Evolutionary conservation across 768 basidiomycete species (phyloP).

Genomic region (Rhizopogon salebrosus): DNA sequence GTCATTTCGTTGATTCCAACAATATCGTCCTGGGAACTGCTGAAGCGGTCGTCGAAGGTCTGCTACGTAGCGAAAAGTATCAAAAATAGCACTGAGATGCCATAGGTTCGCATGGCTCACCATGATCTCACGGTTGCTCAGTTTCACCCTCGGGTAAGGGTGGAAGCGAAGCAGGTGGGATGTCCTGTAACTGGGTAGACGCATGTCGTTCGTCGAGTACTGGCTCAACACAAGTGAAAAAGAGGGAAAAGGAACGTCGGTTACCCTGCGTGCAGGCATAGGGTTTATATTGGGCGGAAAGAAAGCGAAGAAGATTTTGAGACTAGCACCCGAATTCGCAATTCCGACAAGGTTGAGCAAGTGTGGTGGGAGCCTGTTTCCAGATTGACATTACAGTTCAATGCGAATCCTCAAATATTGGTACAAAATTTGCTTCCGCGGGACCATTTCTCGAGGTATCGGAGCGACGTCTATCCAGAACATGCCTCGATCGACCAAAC

Average conservation of each 20-base stretch:
- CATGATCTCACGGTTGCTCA: slow-evolving; percentile 18
- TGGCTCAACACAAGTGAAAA: background rate
- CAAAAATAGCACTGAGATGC: slow-evolving; percentile 4
- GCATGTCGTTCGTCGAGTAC: slow-evolving; percentile 11
- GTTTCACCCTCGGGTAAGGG: slow-evolving; percentile 22
- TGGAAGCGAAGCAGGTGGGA: slow-evolving; percentile 24
- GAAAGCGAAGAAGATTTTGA: slow-evolving; percentile 4
- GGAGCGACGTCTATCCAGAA: background rate
- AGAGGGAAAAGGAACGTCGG: background rate
- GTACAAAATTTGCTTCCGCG: slow-evolving; percentile 1
- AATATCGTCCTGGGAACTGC: background rate
- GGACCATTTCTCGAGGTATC: background rate
- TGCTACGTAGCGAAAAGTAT: slow-evolving; percentile 4
- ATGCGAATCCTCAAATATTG: background rate
- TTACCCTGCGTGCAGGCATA: background rate
- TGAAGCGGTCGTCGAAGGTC: background rate
- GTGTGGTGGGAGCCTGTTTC: slow-evolving; percentile 1
- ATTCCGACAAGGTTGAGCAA: background rate
- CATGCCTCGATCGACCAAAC: background rate
- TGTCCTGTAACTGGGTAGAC: slow-evolving; percentile 22
- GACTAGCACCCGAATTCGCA: background rate
- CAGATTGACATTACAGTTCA: background rate
- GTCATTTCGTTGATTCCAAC: background rate
- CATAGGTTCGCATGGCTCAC: slow-evolving; percentile 10
- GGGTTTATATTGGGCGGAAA: slow-evolving; percentile 1